Evolutionary conservation across 192 early-diverging fungal species (phyloP).

Genomic region (Coemansia sp.): DNA sequence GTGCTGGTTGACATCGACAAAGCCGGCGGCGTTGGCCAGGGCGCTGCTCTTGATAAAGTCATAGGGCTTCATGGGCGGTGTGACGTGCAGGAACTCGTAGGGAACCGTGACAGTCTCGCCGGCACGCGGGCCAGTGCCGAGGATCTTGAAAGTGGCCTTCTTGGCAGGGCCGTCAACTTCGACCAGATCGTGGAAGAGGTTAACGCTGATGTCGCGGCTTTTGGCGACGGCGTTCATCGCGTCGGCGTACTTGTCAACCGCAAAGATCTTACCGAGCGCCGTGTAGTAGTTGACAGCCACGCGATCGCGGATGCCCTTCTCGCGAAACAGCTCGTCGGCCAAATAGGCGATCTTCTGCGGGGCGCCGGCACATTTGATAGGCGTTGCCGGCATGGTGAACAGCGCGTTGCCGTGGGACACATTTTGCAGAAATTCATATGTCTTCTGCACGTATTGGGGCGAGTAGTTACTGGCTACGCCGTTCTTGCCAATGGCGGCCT

Average conservation of each 20-base stretch:
- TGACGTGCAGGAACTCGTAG: conserved; percentile 83
- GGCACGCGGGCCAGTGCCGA: conserved; percentile 34
- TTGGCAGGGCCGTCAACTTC: conserved; percentile 61
- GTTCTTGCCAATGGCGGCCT: conserved; percentile 69
- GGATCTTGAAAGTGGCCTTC: conserved; percentile 67
- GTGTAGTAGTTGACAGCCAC: conserved; percentile 71
- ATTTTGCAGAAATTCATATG: conserved; percentile 64
- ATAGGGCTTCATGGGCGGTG: conserved; percentile 78
- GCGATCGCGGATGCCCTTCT: conserved; percentile 62
- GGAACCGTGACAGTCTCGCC: conserved; percentile 58
- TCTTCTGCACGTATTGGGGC: conserved; percentile 65
- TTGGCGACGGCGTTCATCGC: conserved; percentile 65
- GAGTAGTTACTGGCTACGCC: conserved; percentile 85
- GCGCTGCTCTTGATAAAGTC: conserved; percentile 68
- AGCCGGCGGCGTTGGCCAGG: conserved; percentile 73
- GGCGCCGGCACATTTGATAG: conserved; percentile 86
- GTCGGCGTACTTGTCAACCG: conserved; percentile 76
- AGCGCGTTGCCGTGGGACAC: conserved; percentile 60
- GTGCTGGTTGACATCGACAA: conserved; percentile 74
- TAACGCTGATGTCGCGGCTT: conserved; percentile 64
- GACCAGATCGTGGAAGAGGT: conserved; percentile 66
- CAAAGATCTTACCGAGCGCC: conserved; percentile 82
- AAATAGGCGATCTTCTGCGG: conserved; percentile 86
- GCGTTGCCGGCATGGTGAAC: conserved; percentile 83
- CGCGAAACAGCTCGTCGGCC: conserved; percentile 77